phyloP scores from a whole-genome alignment of 2,329 filamentous ascomycete genomes.

The Talaromyces sp. region DNA sequence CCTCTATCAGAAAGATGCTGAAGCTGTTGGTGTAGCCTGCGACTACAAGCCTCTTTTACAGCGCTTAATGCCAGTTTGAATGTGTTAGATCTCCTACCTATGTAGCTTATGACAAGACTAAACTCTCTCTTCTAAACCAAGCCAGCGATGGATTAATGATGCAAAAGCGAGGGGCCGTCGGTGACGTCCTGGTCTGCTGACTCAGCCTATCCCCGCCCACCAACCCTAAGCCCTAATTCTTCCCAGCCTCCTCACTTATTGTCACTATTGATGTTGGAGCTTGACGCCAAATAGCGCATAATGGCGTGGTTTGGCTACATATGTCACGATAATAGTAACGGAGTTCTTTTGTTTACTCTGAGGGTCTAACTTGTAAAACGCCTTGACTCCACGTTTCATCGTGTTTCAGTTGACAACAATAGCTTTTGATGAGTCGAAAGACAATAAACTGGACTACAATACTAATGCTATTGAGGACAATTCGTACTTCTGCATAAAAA shows the following conservation, averaged over 20 bases:
- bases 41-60: conserved; percentile 2
- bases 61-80: conserved; percentile 5
- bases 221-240: not conserved
- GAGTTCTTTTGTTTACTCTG: not conserved
- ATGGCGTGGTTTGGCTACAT: not conserved
- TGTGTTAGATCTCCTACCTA: not conserved
- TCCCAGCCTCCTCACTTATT: not conserved
- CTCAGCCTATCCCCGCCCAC: not conserved
- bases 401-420: not conserved
- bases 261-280: not conserved
- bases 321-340: not conserved
- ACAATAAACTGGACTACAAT: not conserved
- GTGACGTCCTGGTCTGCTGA: not conserved
- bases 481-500: not conserved
- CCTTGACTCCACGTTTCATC: not conserved
- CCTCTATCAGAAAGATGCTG: conserved; percentile 3
- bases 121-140: not conserved
- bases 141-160: not conserved
- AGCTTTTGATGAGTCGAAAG: not conserved
- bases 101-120: not conserved
- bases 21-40: conserved; percentile 11
- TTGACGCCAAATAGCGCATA: not conserved
- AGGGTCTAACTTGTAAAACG: not conserved
- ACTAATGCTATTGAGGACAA: not conserved
- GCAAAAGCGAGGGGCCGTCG: not conserved